Conservation (phyloP, 768 basidiomycete genomes). For the Fomitopsis serialis region DNA sequence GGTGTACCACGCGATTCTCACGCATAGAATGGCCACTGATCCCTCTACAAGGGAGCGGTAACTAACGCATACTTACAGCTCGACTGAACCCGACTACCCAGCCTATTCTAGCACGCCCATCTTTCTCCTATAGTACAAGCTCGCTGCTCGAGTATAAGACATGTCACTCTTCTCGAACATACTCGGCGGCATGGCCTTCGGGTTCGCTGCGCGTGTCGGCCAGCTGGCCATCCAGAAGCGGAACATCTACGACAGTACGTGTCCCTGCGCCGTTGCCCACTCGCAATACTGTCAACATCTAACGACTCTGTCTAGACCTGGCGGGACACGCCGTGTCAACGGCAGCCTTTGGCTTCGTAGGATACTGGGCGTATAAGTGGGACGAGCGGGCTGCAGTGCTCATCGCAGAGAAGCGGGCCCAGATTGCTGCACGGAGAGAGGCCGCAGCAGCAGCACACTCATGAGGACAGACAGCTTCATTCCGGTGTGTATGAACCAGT, state of each 20-base stretch:
- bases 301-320: conserved; percentile 44
- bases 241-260: conserved; percentile 77
- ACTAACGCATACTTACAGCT: too few relatives aligned
- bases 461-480: background rate
- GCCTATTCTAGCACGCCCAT: too few relatives aligned
- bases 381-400: conserved; percentile 58
- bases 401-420: conserved; percentile 55
- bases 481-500: too few relatives aligned
- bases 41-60: too few relatives aligned
- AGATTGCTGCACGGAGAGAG: conserved; percentile 49
- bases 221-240: conserved; percentile 84
- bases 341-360: conserved; percentile 62
- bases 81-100: too few relatives aligned
- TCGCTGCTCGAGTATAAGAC: conserved; percentile 5
- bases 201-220: conserved; percentile 77
- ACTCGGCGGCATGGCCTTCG: conserved; percentile 75
- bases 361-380: conserved; percentile 72
- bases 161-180: conserved; percentile 69
- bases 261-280: background rate
- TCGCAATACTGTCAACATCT: background rate
- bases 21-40: too few relatives aligned
- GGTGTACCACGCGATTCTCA: too few relatives aligned
- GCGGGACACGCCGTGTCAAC: conserved; percentile 67
- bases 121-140: background rate
- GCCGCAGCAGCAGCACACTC: background rate